Conservation (phyloP, 768 basidiomycete genomes). For the Rhodotorula paludigena region DNA sequence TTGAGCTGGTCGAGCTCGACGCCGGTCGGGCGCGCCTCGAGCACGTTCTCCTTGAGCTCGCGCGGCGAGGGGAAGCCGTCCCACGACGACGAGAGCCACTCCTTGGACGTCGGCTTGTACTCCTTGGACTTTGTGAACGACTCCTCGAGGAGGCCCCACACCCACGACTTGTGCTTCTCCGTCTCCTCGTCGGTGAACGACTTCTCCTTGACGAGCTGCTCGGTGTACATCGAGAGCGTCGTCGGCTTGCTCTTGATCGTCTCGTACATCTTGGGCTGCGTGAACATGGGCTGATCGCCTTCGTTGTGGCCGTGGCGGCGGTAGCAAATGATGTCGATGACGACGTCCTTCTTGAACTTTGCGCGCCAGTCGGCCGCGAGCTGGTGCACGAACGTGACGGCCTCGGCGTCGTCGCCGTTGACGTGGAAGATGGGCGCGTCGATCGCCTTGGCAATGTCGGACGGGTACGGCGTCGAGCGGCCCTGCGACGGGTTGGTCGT, state of each 20-base stretch:
- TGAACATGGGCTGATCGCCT: constrained; percentile 97
- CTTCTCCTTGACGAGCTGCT: constrained; percentile 79
- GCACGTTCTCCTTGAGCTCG: constrained; percentile 82
- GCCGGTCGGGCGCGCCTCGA: constrained; percentile 87
- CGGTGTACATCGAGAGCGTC: constrained; percentile 76
- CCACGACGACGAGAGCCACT: constrained; percentile 98
- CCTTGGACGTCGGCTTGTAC: constrained; percentile 87
- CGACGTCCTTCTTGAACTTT: constrained; percentile 98
- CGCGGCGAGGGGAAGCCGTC: constrained; percentile 97
- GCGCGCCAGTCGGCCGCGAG: constrained; percentile 97
- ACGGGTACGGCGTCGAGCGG: constrained; percentile 95
- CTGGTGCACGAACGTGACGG: constrained; percentile 96
- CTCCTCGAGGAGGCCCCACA: constrained; percentile 97
- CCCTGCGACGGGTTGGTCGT: constrained; percentile 97
- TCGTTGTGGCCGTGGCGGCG: constrained; percentile 98
- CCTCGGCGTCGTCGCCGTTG: constrained; percentile 94
- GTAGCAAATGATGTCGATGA: constrained; percentile 97
- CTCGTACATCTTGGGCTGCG: constrained; percentile 93
- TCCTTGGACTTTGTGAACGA: constrained; percentile 90
- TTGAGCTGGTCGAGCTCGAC: constrained; percentile 68
- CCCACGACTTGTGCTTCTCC: constrained; percentile 98
- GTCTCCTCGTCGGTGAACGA: constrained; percentile 95
- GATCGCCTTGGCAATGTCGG: constrained; percentile 96
- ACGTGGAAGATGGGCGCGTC: constrained; percentile 99
- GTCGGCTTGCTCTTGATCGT: constrained; percentile 84